Conservation (phyloP, 1,284 basidiomycete genomes). For the Apiotrichum veenhuisii region DNA sequence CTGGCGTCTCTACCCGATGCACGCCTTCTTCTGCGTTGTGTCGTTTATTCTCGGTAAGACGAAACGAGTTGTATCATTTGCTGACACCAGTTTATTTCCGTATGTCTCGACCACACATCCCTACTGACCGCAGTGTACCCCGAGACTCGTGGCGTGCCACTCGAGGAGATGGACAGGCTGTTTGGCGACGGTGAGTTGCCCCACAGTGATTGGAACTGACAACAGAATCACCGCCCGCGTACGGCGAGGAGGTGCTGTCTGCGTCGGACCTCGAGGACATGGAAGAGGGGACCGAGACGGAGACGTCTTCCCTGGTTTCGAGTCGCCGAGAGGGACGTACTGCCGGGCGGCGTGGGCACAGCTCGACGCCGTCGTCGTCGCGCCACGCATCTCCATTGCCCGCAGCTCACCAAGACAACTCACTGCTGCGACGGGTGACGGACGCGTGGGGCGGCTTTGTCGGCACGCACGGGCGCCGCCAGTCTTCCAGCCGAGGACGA, state of each 20-base stretch:
- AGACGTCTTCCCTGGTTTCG: conserved; percentile 58
- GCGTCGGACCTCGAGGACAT: conserved; percentile 9
- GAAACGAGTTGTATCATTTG: not conserved
- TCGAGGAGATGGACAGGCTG: conserved; percentile 55
- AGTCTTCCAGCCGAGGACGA: conserved; percentile 28
- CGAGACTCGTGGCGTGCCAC: conserved; percentile 55
- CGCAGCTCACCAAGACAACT: conserved; percentile 25
- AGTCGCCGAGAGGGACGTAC: conserved; percentile 12
- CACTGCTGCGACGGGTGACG: conserved; percentile 38
- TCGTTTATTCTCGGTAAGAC: conserved; percentile 67
- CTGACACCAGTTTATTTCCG: conserved; percentile 34
- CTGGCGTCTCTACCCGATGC: conserved; percentile 95
- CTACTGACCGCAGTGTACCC: conserved; percentile 45
- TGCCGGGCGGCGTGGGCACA: conserved; percentile 33
- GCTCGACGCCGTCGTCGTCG: conserved; percentile 32
- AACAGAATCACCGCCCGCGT: conserved; percentile 1
- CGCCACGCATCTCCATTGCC: conserved; percentile 33
- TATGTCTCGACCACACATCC: not conserved
- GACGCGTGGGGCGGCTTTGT: conserved; percentile 58
- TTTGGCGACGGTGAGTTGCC: conserved; percentile 36
- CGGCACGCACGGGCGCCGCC: conserved; percentile 44
- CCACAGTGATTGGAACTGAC: not conserved
- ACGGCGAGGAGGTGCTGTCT: conserved; percentile 19
- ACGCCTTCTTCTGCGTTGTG: conserved; percentile 86
- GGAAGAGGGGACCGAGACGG: conserved; percentile 52